These are phyloP conservation scores for Sporothrix brasiliensis DNA, from an alignment of 2,329 filamentous ascomycete species.

Conservation along the genomic window DNA sequence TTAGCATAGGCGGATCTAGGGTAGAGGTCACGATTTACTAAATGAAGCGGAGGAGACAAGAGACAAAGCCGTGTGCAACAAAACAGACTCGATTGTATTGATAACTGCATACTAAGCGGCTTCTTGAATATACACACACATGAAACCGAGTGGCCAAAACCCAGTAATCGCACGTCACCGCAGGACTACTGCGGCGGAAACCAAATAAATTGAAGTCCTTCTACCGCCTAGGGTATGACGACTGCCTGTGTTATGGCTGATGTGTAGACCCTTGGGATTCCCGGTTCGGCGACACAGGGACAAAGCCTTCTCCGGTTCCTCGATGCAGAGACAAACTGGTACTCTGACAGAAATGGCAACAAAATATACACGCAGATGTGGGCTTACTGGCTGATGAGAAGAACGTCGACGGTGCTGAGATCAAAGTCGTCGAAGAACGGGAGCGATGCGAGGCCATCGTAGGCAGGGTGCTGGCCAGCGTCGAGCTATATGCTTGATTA, in stretches of 20 bases:
- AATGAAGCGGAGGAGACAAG: constrained; percentile 2
- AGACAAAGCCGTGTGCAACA: neutral
- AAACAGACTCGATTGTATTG: constrained; percentile 39
- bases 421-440: constrained; percentile 99
- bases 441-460: constrained; percentile 88
- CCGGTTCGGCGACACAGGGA: too few relatives aligned
- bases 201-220: neutral
- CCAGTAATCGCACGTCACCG: neutral
- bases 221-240: neutral
- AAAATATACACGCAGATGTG: constrained; percentile 5
- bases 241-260: neutral
- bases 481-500: constrained; percentile 68
- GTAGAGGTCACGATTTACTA: neutral
- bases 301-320: neutral
- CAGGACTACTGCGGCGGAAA: constrained; percentile 29
- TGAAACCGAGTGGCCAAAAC: neutral
- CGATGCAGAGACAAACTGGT: neutral
- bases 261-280: neutral
- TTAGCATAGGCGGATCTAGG: constrained; percentile 28
- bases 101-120: constrained; percentile 38
- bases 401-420: constrained; percentile 92
- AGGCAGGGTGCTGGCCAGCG: constrained; percentile 94
- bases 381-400: constrained; percentile 98
- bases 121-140: constrained; percentile 18
- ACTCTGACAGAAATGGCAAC: neutral